Conservation (phyloP, 2,329 filamentous ascomycete species). For the Pseudogymnoascus sp. region DNA sequence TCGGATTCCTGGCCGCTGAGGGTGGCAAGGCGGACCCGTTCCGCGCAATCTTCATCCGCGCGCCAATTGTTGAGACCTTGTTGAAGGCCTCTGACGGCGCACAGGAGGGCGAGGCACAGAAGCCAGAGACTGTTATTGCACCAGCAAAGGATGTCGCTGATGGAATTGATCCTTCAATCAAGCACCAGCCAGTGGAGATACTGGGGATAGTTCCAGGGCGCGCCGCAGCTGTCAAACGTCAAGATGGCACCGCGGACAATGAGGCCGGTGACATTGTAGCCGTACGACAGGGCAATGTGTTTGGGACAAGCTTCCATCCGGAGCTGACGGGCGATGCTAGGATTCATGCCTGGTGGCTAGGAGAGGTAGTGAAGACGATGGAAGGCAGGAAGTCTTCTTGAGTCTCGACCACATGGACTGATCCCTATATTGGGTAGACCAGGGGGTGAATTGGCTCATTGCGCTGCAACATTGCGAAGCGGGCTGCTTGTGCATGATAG, state of each 20-base stretch:
- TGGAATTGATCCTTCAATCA: conserved; percentile 16
- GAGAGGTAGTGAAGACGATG: conserved; percentile 48
- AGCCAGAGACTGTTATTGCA: conserved; percentile 29
- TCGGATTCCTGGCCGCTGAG: conserved; percentile 54
- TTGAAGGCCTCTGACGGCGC: conserved; percentile 36
- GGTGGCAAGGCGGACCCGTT: conserved; percentile 44
- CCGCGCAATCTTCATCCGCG: conserved; percentile 83
- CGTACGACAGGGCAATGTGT: conserved; percentile 80
- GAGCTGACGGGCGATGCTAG: conserved; percentile 81
- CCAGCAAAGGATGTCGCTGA: conserved; percentile 18
- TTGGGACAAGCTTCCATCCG: conserved; percentile 93
- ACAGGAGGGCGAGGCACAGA: conserved; percentile 33
- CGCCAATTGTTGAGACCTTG: conserved; percentile 83
- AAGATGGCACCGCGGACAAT: conserved; percentile 29
- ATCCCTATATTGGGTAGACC: no score
- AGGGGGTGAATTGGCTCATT: not conserved
- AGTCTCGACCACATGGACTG: not conserved
- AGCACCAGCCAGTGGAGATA: conserved; percentile 35
- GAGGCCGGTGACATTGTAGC: conserved; percentile 71
- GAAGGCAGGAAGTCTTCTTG: conserved; percentile 7
- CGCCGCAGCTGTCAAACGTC: conserved; percentile 32
- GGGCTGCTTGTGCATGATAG: not conserved
- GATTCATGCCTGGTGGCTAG: conserved; percentile 91
- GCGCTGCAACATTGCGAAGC: not conserved
- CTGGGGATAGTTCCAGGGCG: conserved; percentile 42